phyloP scores from a whole-genome alignment of 345 rosid genomes.

The Punica granatum region DNA sequence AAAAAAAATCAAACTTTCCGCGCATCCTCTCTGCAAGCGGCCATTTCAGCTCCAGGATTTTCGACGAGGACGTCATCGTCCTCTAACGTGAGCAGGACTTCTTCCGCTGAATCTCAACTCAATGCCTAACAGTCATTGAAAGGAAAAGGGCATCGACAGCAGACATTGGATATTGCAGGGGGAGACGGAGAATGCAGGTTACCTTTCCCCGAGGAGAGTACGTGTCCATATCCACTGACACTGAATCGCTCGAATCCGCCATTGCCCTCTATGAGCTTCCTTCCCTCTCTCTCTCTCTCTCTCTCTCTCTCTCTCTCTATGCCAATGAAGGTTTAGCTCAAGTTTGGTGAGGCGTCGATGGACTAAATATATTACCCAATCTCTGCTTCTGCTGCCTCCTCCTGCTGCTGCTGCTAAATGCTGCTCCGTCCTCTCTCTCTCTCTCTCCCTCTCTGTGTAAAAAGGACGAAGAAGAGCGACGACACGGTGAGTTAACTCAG shows the following conservation, averaged over 20 bases:
- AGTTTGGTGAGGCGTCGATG: slow-evolving; percentile 10
- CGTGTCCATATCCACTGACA: slow-evolving; percentile 79
- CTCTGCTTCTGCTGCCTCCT: background rate
- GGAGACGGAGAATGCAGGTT: slow-evolving; percentile 15
- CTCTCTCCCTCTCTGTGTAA: slow-evolving; percentile 11
- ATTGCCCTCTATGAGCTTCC: slow-evolving; percentile 18
- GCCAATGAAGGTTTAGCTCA: background rate
- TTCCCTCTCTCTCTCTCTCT: slow-evolving; percentile 10
- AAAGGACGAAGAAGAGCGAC: slow-evolving; percentile 1
- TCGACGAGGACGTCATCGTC: background rate
- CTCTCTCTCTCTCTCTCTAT: slow-evolving; percentile 11
- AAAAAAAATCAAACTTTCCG: slow-evolving; percentile 8
- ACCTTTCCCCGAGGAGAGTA: slow-evolving; percentile 70
- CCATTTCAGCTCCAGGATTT: background rate
- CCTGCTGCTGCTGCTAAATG: background rate
- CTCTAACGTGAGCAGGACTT: background rate
- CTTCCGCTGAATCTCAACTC: background rate
- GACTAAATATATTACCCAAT: slow-evolving; percentile 17
- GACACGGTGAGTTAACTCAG: slow-evolving; percentile 33
- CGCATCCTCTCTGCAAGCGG: background rate
- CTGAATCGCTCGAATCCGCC: slow-evolving; percentile 89
- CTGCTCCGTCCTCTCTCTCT: slow-evolving; percentile 4
- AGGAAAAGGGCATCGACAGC: background rate
- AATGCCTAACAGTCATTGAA: background rate
- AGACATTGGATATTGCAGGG: background rate